Conservation (phyloP, 2,329 filamentous ascomycete genomes). For the Colletotrichum godetiae region DNA sequence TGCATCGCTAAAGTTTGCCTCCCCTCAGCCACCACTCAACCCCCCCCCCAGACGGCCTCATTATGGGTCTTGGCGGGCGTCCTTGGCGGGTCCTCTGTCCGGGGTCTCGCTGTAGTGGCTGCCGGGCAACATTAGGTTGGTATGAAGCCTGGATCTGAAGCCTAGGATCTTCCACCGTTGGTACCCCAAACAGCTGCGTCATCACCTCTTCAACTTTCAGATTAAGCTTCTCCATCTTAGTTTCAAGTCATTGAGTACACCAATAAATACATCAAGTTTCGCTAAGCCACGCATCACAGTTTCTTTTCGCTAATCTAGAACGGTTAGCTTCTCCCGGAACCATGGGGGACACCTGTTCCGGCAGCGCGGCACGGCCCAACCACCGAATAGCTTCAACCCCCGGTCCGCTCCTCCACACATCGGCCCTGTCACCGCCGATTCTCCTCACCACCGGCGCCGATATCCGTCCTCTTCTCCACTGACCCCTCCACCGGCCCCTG, state of each 20-base stretch:
- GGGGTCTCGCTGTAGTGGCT: slow-evolving; percentile 14
- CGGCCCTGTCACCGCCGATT: slow-evolving; percentile 21
- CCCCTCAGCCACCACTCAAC: slow-evolving; percentile 14
- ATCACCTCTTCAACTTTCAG: background rate
- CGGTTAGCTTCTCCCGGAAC: background rate
- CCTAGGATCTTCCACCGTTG: background rate
- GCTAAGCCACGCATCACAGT: no score
- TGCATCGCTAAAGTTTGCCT: background rate
- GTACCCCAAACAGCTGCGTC: background rate
- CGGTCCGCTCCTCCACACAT: background rate
- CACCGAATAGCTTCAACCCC: background rate
- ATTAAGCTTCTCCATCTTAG: background rate
- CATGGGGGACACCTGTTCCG: background rate
- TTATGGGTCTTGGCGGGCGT: slow-evolving; percentile 25
- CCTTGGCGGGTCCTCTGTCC: slow-evolving; percentile 17
- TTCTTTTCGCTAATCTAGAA: background rate
- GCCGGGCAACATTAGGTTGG: background rate
- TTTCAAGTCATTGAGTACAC: background rate
- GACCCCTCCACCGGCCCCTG: background rate
- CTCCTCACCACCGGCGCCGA: background rate
- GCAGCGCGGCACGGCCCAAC: background rate
- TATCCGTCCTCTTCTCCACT: background rate
- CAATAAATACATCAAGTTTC: background rate
- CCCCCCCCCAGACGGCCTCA: slow-evolving; percentile 15
- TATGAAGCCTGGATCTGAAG: background rate